A percentile compares a stretch with the other conserved stretches of the same genome.
Conservation (phyloP, 2,329 filamentous ascomycete genomes). For the Hymenoscyphus infarciens region DNA sequence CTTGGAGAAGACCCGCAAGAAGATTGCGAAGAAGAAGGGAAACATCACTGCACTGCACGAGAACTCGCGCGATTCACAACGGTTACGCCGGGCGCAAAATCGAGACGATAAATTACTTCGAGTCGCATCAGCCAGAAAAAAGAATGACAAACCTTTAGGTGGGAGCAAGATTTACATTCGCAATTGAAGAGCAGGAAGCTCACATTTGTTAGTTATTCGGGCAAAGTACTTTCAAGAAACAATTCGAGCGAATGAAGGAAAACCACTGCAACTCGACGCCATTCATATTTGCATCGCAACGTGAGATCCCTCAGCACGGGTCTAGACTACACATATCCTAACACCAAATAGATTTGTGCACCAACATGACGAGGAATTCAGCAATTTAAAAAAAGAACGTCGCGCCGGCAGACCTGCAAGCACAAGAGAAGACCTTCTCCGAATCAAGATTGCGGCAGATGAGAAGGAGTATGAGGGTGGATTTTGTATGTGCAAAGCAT, state of each 20-base stretch:
- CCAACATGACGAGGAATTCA: constrained; percentile 69
- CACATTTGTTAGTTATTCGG: constrained; percentile 53
- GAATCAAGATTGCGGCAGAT: constrained; percentile 65
- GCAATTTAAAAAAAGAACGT: constrained; percentile 61
- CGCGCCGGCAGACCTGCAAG: constrained; percentile 76
- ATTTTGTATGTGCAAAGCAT: constrained; percentile 56
- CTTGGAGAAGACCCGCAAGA: constrained; percentile 80
- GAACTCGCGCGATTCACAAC: constrained; percentile 80
- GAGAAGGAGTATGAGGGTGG: constrained; percentile 78
- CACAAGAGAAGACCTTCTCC: constrained; percentile 72
- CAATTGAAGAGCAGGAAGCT: constrained; percentile 8
- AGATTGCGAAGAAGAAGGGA: constrained; percentile 82
- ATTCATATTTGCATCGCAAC: constrained; percentile 60
- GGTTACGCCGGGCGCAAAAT: constrained; percentile 72
- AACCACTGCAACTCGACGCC: constrained; percentile 50
- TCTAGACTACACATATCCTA: constrained; percentile 17
- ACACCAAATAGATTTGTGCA: constrained; percentile 53
- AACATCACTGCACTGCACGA: constrained; percentile 75
- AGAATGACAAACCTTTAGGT: constrained; percentile 73
- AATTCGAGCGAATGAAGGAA: constrained; percentile 48
- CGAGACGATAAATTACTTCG: constrained; percentile 81
- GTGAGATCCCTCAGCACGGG: constrained; percentile 47
- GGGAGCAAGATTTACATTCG: constrained; percentile 28
- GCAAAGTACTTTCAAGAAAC: constrained; percentile 69
- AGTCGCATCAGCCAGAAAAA: constrained; percentile 64